A percentile compares a stretch with the other conserved stretches of the same genome.
Conservation (phyloP, 805 yeast genomes). For the Myxozyma neglecta region DNA sequence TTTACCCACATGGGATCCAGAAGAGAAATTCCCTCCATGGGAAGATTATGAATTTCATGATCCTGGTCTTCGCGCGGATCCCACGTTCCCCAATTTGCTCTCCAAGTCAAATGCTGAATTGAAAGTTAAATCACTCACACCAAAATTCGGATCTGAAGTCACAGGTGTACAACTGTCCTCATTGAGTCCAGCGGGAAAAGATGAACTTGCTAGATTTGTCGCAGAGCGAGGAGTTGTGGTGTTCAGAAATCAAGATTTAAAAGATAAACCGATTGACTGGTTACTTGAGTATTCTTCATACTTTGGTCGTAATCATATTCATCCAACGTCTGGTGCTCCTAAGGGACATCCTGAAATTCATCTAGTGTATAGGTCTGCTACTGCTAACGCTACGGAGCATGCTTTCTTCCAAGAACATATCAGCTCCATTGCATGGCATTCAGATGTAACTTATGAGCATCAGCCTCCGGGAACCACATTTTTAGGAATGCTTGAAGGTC, state of each 20-base stretch:
- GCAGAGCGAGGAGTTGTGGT: constrained; percentile 71
- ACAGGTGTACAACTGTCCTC: constrained; percentile 58
- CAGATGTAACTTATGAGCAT: constrained; percentile 71
- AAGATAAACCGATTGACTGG: constrained; percentile 40
- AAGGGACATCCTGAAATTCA: constrained; percentile 59
- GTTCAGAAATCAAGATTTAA: constrained; percentile 65
- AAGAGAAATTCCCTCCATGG: constrained; percentile 51
- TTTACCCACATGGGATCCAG: constrained; percentile 67
- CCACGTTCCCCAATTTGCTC: constrained; percentile 51
- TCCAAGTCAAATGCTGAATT: constrained; percentile 36
- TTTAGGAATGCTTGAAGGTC: constrained; percentile 60
- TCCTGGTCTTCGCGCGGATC: constrained; percentile 64
- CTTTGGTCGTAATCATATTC: constrained; percentile 70
- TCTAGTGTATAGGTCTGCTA: constrained; percentile 59
- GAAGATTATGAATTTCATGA: constrained; percentile 58
- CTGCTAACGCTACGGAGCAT: constrained; percentile 26
- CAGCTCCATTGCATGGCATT: constrained; percentile 54
- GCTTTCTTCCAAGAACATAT: constrained; percentile 28
- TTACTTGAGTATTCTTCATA: constrained; percentile 53
- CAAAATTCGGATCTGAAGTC: constrained; percentile 69
- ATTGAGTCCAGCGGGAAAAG: constrained; percentile 52
- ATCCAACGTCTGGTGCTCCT: constrained; percentile 74
- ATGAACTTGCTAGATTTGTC: constrained; percentile 63
- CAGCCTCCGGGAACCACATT: constrained; percentile 74
- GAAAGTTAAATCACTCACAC: constrained; percentile 51